A percentile compares a stretch with the other conserved stretches of the same genome.
Evolutionary conservation across 768 basidiomycete species (phyloP).

Genomic region (Daedaleopsis nitida): DNA sequence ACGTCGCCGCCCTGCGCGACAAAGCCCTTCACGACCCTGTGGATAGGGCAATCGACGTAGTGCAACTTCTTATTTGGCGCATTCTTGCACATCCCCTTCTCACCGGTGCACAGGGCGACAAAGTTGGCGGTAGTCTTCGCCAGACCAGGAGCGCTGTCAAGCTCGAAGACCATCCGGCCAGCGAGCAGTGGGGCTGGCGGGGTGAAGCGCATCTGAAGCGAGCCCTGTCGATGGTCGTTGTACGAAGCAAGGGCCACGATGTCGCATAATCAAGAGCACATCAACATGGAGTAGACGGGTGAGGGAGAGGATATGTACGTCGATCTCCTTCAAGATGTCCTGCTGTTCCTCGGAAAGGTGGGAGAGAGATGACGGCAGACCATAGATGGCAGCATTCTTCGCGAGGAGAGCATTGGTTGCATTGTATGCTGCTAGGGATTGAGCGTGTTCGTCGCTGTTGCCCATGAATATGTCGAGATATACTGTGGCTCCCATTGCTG

Average conservation of each 20-base stretch:
- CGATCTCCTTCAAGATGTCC: conserved; percentile 41
- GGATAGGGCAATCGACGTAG: conserved; percentile 46
- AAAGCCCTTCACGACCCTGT: conserved; percentile 49
- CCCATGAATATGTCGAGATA: conserved; percentile 49
- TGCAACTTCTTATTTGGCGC: conserved; percentile 47
- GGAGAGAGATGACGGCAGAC: conserved; percentile 39
- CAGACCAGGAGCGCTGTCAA: conserved; percentile 41
- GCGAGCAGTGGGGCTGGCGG: conserved; percentile 40
- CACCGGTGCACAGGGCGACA: conserved; percentile 46
- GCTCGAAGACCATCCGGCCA: conserved; percentile 44
- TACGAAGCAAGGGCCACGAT: conserved; percentile 18
- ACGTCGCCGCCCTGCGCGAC: conserved; percentile 58
- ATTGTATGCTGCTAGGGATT: conserved; percentile 33
- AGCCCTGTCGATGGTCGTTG: conserved; percentile 30
- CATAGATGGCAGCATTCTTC: conserved; percentile 43
- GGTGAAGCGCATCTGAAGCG: conserved; percentile 35
- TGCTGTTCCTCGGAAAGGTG: conserved; percentile 45
- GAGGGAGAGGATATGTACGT: conserved; percentile 29
- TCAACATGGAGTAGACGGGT: background rate
- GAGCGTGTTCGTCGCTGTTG: conserved; percentile 31
- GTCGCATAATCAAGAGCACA: background rate
- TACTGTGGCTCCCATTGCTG: background rate
- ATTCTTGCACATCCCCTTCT: conserved; percentile 47
- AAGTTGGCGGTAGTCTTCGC: conserved; percentile 53
- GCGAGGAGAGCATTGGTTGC: conserved; percentile 36